A percentile compares a stretch with the other conserved stretches of the same genome.
phyloP scores from a whole-genome alignment of 805 yeast genomes.

The Lipomyces orientalis region DNA sequence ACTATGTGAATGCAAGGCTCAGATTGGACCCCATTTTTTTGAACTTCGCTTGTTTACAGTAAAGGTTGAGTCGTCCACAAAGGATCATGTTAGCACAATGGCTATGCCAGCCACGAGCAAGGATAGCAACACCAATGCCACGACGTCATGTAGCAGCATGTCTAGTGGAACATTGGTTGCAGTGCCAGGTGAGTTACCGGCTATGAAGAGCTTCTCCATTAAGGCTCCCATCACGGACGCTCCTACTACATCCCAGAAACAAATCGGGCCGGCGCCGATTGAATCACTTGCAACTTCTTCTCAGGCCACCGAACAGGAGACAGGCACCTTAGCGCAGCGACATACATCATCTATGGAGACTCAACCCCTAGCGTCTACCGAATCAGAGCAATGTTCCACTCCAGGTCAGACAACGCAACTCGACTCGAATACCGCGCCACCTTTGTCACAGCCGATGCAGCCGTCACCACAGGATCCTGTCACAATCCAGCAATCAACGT shows the following conservation, averaged over 20 bases:
- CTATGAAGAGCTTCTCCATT: neutral
- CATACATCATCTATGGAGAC: neutral
- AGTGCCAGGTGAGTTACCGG: neutral
- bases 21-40: conserved; percentile 83
- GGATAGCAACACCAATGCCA: conserved; percentile 21
- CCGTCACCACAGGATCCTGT: neutral
- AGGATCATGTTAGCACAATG: neutral
- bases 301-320: neutral
- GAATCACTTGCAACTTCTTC: conserved; percentile 1
- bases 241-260: neutral
- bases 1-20: conserved; percentile 73
- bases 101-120: conserved; percentile 13
- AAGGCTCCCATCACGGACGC: neutral
- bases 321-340: neutral
- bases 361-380: neutral
- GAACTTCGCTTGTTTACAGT: conserved; percentile 80
- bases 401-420: neutral
- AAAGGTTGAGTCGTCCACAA: conserved; percentile 62
- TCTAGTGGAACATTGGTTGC: neutral
- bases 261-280: neutral
- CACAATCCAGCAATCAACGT: neutral
- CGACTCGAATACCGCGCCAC: neutral
- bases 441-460: neutral
- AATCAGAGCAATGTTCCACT: neutral
- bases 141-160: conserved; percentile 15